Conservation (phyloP, 2,329 filamentous ascomycete species). For the Beauveria sp. region DNA sequence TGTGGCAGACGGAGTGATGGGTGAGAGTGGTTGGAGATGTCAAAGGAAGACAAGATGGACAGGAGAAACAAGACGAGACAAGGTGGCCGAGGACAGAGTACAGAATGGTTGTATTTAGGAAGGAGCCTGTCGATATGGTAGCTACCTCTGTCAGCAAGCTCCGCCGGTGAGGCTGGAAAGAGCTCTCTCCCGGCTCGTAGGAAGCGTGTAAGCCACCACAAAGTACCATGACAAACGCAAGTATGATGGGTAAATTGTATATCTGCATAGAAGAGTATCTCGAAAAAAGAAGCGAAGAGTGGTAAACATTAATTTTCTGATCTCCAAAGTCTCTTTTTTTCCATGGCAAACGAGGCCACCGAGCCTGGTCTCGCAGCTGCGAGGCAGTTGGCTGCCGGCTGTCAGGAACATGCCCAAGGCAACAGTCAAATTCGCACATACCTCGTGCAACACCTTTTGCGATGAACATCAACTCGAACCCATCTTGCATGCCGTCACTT, state of each 20-base stretch:
- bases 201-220: background rate
- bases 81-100: background rate
- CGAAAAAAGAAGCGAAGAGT: background rate
- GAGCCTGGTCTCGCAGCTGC: background rate
- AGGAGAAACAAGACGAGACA: background rate
- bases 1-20: conserved; percentile 5
- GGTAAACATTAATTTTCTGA: background rate
- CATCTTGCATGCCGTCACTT: background rate
- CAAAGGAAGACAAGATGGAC: background rate
- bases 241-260: background rate
- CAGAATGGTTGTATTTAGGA: background rate
- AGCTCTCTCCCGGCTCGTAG: background rate
- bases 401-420: background rate
- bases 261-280: background rate
- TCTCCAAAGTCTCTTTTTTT: background rate
- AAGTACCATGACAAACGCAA: background rate
- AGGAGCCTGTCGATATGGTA: background rate
- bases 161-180: background rate
- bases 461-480: background rate
- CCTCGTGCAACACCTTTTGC: background rate
- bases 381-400: background rate
- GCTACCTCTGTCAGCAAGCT: background rate
- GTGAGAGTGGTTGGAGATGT: conserved; percentile 4
- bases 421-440: background rate
- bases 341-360: background rate